phyloP scores from a whole-genome alignment of 768 basidiomycete species.

The Lentinus brumalis region DNA sequence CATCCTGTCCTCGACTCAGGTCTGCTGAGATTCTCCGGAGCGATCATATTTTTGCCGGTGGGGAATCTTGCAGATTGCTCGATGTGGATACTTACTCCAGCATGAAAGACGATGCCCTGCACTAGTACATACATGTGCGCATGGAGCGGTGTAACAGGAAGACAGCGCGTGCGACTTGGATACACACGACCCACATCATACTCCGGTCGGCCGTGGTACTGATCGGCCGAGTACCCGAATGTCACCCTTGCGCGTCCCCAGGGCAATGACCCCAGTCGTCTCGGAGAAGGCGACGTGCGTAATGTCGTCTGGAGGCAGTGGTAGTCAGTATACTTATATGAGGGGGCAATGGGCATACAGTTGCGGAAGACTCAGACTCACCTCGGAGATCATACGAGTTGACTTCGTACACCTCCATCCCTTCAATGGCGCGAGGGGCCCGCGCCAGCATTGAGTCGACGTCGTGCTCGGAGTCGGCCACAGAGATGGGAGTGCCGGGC shows the following conservation, averaged over 20 bases:
- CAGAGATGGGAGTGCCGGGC: neutral
- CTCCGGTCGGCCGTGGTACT: neutral
- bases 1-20: no score
- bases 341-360: neutral
- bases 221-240: constrained; percentile 25
- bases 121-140: no score
- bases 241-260: constrained; percentile 32
- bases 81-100: no score
- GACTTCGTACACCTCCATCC: constrained; percentile 29
- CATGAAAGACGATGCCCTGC: no score
- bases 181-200: neutral
- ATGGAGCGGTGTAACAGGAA: neutral
- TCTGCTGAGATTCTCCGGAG: no score
- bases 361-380: constrained; percentile 8
- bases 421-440: constrained; percentile 18
- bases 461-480: neutral
- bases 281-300: constrained; percentile 35
- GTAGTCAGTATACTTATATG: neutral
- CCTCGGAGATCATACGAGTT: constrained; percentile 35
- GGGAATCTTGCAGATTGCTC: no score
- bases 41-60: no score
- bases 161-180: neutral
- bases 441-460: neutral
- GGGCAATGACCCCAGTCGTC: constrained; percentile 29
- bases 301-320: constrained; percentile 28